phyloP scores from a whole-genome alignment of 2,329 filamentous ascomycete species.

The Venturia aucupariae region DNA sequence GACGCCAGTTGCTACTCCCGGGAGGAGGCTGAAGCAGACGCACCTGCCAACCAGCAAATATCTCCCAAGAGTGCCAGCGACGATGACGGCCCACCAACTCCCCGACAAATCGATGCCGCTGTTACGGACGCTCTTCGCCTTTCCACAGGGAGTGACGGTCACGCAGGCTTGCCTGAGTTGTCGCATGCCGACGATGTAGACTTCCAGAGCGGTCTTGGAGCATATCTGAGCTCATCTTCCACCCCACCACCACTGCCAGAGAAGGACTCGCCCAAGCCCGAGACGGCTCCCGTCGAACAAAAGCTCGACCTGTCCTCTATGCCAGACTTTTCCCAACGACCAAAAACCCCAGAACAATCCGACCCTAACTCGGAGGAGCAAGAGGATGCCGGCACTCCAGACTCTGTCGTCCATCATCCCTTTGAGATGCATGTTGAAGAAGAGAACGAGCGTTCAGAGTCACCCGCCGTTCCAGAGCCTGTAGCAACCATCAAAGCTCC shows the following conservation, averaged over 20 bases:
- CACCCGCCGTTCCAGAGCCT: conserved; percentile 65
- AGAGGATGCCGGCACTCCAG: conserved; percentile 58
- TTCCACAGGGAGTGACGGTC: conserved; percentile 21
- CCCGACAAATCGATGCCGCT: conserved; percentile 27
- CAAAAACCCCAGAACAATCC: background rate
- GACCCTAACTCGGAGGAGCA: conserved; percentile 21
- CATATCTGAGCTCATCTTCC: conserved; percentile 37
- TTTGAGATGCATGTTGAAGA: conserved; percentile 30
- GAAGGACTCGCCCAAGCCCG: conserved; percentile 14
- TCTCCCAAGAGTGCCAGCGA: conserved; percentile 24
- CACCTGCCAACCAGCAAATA: conserved; percentile 15
- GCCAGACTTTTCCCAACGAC: conserved; percentile 19
- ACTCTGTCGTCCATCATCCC: conserved; percentile 80
- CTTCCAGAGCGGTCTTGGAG: conserved; percentile 45
- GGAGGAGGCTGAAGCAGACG: conserved; percentile 28
- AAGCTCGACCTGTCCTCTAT: conserved; percentile 10
- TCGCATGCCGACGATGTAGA: conserved; percentile 41
- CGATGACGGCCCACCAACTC: conserved; percentile 37
- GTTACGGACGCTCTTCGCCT: conserved; percentile 16
- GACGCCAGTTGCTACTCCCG: conserved; percentile 51
- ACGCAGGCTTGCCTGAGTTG: conserved; percentile 40
- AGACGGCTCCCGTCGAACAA: background rate
- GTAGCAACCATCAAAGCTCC: conserved; percentile 83
- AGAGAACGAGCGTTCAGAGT: conserved; percentile 36
- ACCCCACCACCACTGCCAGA: conserved; percentile 28